Conservation (phyloP, 441 rosid genomes). For the Bruguiera hainesii region DNA sequence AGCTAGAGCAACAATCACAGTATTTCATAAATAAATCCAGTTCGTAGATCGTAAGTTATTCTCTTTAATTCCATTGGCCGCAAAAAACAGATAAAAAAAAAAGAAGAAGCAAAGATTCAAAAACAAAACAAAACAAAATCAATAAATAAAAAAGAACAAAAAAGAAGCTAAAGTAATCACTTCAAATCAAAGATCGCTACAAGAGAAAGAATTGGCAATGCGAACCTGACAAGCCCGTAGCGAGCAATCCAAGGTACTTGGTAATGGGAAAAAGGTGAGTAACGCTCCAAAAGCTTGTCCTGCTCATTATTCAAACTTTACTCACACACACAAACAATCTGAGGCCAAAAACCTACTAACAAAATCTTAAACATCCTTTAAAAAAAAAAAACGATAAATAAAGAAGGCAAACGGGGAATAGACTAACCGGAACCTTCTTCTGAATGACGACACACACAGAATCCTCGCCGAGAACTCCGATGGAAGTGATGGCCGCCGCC, state of each 20-base stretch:
- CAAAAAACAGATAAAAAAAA: neutral
- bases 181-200: neutral
- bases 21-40: neutral
- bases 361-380: constrained; percentile 5
- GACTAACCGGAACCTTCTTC: constrained; percentile 95
- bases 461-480: constrained; percentile 92
- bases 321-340: neutral
- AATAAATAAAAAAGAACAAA: no score
- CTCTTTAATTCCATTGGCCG: neutral
- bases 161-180: no score
- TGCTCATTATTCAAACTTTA: constrained; percentile 23
- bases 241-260: constrained; percentile 80
- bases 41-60: neutral
- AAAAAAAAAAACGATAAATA: neutral
- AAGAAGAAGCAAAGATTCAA: no score
- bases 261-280: constrained; percentile 87
- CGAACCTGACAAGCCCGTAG: constrained; percentile 92
- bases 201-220: neutral
- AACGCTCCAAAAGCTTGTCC: constrained; percentile 99
- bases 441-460: constrained; percentile 94
- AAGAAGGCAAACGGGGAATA: neutral
- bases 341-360: neutral
- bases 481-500: constrained; percentile 84
- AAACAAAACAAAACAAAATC: no score
- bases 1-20: no score